Conservation (phyloP, 2,329 filamentous ascomycete species). For the Cladosporium oxysporum region DNA sequence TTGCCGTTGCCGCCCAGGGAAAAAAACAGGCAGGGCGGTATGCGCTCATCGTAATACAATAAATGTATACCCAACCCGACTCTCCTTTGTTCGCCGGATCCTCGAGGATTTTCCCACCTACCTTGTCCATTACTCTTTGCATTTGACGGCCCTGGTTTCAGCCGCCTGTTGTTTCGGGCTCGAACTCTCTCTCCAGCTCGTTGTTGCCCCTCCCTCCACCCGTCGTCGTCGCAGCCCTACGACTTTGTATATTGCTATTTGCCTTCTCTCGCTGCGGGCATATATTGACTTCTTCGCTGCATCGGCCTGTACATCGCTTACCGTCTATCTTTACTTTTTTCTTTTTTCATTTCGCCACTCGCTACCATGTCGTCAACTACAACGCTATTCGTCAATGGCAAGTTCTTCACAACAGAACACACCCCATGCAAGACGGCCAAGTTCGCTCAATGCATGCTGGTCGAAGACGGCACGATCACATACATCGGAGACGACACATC, state of each 20-base stretch:
- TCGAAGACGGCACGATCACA: constrained; percentile 44
- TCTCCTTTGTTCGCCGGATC: not conserved
- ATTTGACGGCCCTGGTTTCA: not conserved
- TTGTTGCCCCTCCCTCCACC: not conserved
- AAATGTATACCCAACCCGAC: constrained; percentile 6
- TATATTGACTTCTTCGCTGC: not conserved
- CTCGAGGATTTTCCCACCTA: not conserved
- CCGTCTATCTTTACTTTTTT: not conserved
- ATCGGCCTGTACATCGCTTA: not conserved
- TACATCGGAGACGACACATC: constrained; percentile 42
- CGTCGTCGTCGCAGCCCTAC: not conserved
- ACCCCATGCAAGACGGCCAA: constrained; percentile 17
- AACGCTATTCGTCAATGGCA: constrained; percentile 20
- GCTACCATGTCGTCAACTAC: constrained; percentile 1
- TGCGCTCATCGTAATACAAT: constrained; percentile 18
- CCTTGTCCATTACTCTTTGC: not conserved
- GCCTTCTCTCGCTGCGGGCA: not conserved
- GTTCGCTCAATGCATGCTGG: constrained; percentile 42
- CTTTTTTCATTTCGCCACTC: not conserved
- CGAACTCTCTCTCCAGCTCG: not conserved
- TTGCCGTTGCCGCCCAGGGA: not conserved
- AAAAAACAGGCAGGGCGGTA: constrained; percentile 3
- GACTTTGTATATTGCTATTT: not conserved
- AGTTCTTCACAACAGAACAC: constrained; percentile 20
- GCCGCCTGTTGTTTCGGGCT: not conserved